Conservation (phyloP, 192 early-diverging fungal species). For the Backusella luteola region DNA sequence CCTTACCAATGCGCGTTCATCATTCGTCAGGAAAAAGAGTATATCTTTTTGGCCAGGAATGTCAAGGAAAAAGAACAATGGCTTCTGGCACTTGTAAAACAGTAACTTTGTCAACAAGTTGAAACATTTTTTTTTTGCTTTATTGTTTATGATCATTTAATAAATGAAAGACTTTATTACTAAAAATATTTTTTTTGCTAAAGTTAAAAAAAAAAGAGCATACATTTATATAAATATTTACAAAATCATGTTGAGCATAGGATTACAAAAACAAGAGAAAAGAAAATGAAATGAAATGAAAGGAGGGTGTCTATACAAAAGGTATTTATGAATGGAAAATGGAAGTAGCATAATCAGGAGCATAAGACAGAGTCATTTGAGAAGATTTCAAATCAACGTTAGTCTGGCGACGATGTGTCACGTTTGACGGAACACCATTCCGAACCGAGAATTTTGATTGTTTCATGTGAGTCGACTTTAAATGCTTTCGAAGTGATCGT, state of each 20-base stretch:
- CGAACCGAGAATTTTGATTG: background rate
- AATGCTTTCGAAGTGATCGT: slow-evolving; percentile 56
- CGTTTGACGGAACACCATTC: background rate
- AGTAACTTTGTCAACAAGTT: background rate
- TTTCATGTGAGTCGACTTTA: slow-evolving; percentile 35
- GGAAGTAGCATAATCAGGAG: background rate
- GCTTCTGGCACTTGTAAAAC: background rate
- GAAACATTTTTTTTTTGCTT: background rate
- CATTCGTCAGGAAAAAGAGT: background rate
- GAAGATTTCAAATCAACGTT: background rate
- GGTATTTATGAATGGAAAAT: background rate
- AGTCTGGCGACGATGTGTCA: background rate
- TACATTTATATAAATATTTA: background rate
- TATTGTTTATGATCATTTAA: background rate
- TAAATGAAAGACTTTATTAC: background rate
- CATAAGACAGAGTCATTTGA: background rate
- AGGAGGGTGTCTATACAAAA: background rate
- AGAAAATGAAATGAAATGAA: background rate
- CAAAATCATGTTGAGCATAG: background rate
- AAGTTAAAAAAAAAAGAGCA: background rate
- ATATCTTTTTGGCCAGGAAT: background rate
- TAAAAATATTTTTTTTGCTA: background rate
- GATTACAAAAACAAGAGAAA: background rate
- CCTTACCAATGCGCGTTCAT: background rate
- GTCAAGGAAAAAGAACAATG: background rate